Percentiles rank a stretch among this genome's conserved stretches.
These are phyloP conservation scores for Chimonanthus salicifolius DNA, from an alignment of 164 flowering plant genomes.

Conservation along the genomic window DNA sequence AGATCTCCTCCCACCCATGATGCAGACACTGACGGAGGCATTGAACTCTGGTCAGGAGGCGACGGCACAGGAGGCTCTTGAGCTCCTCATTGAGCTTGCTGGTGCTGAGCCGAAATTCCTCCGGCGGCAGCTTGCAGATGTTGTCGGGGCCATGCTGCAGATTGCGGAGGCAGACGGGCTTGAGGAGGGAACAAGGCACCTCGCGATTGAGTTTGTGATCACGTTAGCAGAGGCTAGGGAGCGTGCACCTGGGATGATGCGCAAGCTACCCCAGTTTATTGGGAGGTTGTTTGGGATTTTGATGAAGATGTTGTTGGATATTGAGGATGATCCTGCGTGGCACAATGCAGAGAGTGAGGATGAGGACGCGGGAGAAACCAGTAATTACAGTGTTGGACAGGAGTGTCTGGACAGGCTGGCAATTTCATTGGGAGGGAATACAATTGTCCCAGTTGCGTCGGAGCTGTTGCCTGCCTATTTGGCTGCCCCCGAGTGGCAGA, in stretches of 20 bases:
- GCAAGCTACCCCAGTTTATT: constrained; percentile 95
- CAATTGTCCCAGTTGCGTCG: constrained; percentile 94
- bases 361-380: constrained; percentile 93
- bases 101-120: constrained; percentile 93
- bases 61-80: constrained; percentile 94
- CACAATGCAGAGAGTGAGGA: constrained; percentile 65
- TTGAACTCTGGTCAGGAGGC: constrained; percentile 81
- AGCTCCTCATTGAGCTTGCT: constrained; percentile 84
- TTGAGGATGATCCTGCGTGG: constrained; percentile 95
- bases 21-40: constrained; percentile 85
- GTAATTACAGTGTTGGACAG: constrained; percentile 92
- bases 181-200: constrained; percentile 88
- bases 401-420: constrained; percentile 91
- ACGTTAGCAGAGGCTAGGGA: constrained; percentile 95
- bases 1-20: constrained; percentile 87
- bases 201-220: constrained; percentile 91
- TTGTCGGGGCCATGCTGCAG: constrained; percentile 89
- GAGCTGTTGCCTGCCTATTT: constrained; percentile 71
- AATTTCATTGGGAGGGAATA: constrained; percentile 87
- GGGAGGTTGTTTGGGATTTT: constrained; percentile 68
- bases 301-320: constrained; percentile 92
- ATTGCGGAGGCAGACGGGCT: constrained; percentile 87
- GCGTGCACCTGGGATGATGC: constrained; percentile 98
- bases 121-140: constrained; percentile 78
- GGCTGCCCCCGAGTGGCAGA: constrained; percentile 98